phyloP scores from a whole-genome alignment of 805 yeast species.

The Starmerella floricola region DNA sequence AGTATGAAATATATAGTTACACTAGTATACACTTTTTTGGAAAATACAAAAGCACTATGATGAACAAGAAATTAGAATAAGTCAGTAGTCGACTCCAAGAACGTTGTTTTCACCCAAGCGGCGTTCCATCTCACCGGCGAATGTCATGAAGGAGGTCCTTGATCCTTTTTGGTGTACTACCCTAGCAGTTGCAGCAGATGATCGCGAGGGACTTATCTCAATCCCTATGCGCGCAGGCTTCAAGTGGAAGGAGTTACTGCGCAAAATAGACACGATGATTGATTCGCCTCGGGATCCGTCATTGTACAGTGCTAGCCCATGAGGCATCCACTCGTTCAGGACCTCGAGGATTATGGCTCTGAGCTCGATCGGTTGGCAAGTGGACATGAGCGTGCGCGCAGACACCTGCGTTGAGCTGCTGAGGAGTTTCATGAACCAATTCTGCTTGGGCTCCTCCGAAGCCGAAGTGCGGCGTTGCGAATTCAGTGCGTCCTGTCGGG shows the following conservation, averaged over 20 bases:
- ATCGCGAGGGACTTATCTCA: slow-evolving; percentile 13
- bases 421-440: slow-evolving; percentile 31
- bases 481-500: background rate
- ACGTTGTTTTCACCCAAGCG: slow-evolving; percentile 18
- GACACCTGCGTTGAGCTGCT: slow-evolving; percentile 12
- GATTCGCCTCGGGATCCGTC: slow-evolving; percentile 24
- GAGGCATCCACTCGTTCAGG: slow-evolving; percentile 30
- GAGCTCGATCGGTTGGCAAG: slow-evolving; percentile 23
- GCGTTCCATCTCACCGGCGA: slow-evolving; percentile 26
- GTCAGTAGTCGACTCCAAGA: slow-evolving; percentile 3
- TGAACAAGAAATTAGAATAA: background rate
- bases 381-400: slow-evolving; percentile 24
- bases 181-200: slow-evolving; percentile 20
- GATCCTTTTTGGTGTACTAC: slow-evolving; percentile 26
- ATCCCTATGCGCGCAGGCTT: slow-evolving; percentile 27
- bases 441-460: slow-evolving; percentile 26
- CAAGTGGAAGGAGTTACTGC: slow-evolving; percentile 28
- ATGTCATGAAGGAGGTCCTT: slow-evolving; percentile 23
- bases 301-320: slow-evolving; percentile 28
- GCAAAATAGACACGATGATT: slow-evolving; percentile 27
- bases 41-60: background rate
- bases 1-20: too few relatives aligned
- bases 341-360: slow-evolving; percentile 26
- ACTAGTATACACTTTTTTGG: background rate
- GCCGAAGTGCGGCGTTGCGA: background rate